Conservation (phyloP, 345 rosid genomes). For the Tarenaya hassleriana region DNA sequence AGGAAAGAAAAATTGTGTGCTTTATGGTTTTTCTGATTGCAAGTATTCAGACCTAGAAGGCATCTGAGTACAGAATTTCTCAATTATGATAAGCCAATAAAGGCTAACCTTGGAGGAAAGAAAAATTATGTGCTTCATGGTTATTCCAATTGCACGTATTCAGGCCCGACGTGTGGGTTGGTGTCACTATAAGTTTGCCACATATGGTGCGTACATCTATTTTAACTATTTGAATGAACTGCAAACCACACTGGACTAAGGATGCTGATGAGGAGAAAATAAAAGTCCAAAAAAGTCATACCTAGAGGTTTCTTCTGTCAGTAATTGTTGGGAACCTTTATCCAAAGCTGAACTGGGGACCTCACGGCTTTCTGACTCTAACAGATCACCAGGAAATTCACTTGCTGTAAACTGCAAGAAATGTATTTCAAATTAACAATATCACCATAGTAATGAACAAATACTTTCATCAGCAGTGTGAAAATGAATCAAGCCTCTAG, state of each 20-base stretch:
- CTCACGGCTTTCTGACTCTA: slow-evolving; percentile 56
- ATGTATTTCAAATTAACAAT: slow-evolving; percentile 18
- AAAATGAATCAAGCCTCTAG: slow-evolving; percentile 12
- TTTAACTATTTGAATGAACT: background rate
- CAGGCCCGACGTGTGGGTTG: background rate
- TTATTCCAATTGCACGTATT: slow-evolving; percentile 15
- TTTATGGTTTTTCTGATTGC: slow-evolving; percentile 13
- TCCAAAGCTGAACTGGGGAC: slow-evolving; percentile 43
- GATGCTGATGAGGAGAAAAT: slow-evolving; percentile 1
- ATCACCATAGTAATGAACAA: slow-evolving; percentile 1
- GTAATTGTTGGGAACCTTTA: slow-evolving; percentile 55
- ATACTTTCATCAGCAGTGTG: slow-evolving; percentile 2
- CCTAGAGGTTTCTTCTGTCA: slow-evolving; percentile 53
- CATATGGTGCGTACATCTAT: background rate
- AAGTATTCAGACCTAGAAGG: slow-evolving; percentile 5
- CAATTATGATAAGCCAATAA: too few relatives aligned
- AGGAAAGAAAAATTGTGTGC: slow-evolving; percentile 13
- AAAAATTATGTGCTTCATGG: slow-evolving; percentile 12
- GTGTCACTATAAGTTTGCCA: slow-evolving; percentile 13
- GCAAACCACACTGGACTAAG: slow-evolving; percentile 9
- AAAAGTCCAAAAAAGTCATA: slow-evolving; percentile 27
- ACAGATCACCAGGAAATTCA: slow-evolving; percentile 45
- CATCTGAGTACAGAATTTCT: too few relatives aligned
- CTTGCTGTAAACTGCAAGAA: slow-evolving; percentile 77
- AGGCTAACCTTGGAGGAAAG: slow-evolving; percentile 12